These are phyloP conservation scores for Venturia carpophila DNA, from an alignment of 2,329 filamentous ascomycete genomes.

Conservation along the genomic window DNA sequence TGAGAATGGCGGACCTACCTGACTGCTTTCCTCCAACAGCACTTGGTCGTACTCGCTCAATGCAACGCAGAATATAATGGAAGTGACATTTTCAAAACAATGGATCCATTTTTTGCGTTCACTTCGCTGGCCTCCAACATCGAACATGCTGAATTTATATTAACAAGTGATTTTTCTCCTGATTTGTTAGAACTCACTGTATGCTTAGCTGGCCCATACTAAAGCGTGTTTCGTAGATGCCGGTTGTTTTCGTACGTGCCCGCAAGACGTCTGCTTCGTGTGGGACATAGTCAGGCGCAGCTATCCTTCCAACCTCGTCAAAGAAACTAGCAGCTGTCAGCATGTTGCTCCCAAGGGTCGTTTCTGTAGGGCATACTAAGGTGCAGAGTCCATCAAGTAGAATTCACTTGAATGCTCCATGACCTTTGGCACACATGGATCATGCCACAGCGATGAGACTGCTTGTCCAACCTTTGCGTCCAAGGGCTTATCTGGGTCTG, in stretches of 20 bases:
- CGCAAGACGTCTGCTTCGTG: slow-evolving; percentile 91
- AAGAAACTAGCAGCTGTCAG: slow-evolving; percentile 65
- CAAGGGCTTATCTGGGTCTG: slow-evolving; percentile 78
- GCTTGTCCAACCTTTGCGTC: slow-evolving; percentile 75
- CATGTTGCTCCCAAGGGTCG: slow-evolving; percentile 17
- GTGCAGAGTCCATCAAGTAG: slow-evolving; percentile 97
- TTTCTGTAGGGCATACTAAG: slow-evolving; percentile 61
- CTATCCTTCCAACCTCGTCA: slow-evolving; percentile 81
- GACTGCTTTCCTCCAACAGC: slow-evolving; percentile 90
- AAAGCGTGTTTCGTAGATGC: slow-evolving; percentile 98
- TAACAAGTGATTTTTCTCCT: slow-evolving; percentile 25
- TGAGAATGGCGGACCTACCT: slow-evolving; percentile 50
- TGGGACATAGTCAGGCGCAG: slow-evolving; percentile 76
- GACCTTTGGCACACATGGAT: slow-evolving; percentile 71
- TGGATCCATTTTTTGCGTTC: slow-evolving; percentile 99
- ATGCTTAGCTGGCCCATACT: slow-evolving; percentile 98
- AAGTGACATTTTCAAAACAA: slow-evolving; percentile 98
- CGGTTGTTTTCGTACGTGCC: slow-evolving; percentile 94
- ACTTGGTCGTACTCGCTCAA: slow-evolving; percentile 98
- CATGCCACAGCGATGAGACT: slow-evolving; percentile 81
- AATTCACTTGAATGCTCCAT: slow-evolving; percentile 96
- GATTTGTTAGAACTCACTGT: slow-evolving; percentile 58
- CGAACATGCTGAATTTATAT: slow-evolving; percentile 73
- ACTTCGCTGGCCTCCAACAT: slow-evolving; percentile 92
- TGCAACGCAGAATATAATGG: slow-evolving; percentile 98